Percentiles rank a stretch among this genome's conserved stretches.
phyloP scores from a whole-genome alignment of 495 filamentous ascomycete genomes.

The Penicillium silybi region DNA sequence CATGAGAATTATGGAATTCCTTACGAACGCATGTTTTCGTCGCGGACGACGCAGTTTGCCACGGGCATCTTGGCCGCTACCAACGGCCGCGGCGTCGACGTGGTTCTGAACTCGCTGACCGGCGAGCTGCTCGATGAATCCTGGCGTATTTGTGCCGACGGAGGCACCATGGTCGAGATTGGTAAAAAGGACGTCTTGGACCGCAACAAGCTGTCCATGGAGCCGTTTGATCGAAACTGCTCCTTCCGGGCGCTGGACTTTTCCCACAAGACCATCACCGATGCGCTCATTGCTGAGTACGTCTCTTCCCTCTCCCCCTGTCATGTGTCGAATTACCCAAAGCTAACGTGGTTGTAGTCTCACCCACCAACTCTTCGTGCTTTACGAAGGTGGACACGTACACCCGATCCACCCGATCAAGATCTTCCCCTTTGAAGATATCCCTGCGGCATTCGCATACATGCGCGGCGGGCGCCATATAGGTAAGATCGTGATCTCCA shows the following conservation, averaged over 20 bases:
- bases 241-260: constrained; percentile 12
- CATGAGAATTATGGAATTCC: constrained; percentile 20
- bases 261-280: neutral
- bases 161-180: constrained; percentile 32
- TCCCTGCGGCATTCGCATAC: constrained; percentile 22
- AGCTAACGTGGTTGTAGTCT: no score
- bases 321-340: no score
- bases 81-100: constrained; percentile 24
- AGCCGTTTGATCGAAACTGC: constrained; percentile 31
- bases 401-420: constrained; percentile 30
- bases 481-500: constrained; percentile 43
- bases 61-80: constrained; percentile 16
- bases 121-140: constrained; percentile 29
- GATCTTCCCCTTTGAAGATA: constrained; percentile 15
- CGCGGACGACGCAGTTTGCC: constrained; percentile 13
- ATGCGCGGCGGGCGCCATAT: constrained; percentile 39
- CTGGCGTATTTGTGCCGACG: constrained; percentile 26
- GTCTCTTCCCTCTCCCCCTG: no score
- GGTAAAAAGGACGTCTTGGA: constrained; percentile 32
- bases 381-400: constrained; percentile 21
- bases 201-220: constrained; percentile 24
- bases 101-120: constrained; percentile 30
- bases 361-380: neutral
- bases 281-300: neutral
- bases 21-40: constrained; percentile 22